Evolutionary conservation across 805 yeast species (phyloP).

Genomic region (Sungouiella blattae): DNA sequence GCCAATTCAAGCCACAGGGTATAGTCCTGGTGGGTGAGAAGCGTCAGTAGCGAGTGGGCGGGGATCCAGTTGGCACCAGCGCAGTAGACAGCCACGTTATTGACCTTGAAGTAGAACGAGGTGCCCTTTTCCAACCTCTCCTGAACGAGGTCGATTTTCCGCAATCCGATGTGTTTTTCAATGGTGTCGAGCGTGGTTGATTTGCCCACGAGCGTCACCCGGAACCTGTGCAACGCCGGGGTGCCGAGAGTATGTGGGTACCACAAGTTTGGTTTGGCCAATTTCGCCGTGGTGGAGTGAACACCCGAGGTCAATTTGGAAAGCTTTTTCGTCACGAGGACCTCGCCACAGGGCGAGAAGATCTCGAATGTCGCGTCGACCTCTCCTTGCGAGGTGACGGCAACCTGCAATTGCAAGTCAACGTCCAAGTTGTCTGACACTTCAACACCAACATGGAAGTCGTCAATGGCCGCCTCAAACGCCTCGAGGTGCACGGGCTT

Average conservation of each 20-base stretch:
- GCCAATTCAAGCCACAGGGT: constrained; percentile 31
- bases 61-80: constrained; percentile 51
- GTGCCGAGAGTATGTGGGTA: constrained; percentile 37
- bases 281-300: constrained; percentile 4
- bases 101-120: constrained; percentile 42
- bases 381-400: neutral
- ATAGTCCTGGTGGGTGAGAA: constrained; percentile 33
- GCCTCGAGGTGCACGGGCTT: constrained; percentile 30
- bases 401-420: constrained; percentile 6
- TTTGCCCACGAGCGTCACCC: constrained; percentile 9
- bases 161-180: constrained; percentile 32
- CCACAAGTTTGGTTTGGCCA: constrained; percentile 37
- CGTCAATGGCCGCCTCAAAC: constrained; percentile 14
- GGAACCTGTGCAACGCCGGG: constrained; percentile 30
- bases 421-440: constrained; percentile 7
- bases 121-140: constrained; percentile 29
- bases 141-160: constrained; percentile 41
- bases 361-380: constrained; percentile 7
- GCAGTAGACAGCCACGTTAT: constrained; percentile 34
- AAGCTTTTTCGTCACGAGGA: neutral
- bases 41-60: constrained; percentile 37
- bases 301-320: neutral
- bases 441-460: constrained; percentile 14
- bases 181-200: constrained; percentile 1
- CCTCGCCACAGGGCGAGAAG: constrained; percentile 11